These are phyloP conservation scores for Boechera retrofracta DNA, from an alignment of 345 rosid species.

Conservation along the genomic window DNA sequence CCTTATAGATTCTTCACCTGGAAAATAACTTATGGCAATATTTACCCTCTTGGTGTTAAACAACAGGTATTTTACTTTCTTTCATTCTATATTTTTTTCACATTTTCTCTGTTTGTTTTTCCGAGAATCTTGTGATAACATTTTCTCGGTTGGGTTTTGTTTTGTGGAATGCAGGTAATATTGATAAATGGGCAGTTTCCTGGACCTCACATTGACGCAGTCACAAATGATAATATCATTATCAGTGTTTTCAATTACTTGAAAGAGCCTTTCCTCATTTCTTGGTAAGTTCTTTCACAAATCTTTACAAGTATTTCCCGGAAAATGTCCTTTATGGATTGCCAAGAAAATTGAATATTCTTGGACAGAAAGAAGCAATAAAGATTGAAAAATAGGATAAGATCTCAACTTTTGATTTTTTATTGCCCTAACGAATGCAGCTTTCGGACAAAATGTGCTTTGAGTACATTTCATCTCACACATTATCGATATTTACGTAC, in stretches of 20 bases:
- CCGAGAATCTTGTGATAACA: constrained; percentile 14
- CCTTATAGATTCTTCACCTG: constrained; percentile 84
- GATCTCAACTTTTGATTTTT: constrained; percentile 25
- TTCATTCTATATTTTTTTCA: not conserved
- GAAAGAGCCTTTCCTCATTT: constrained; percentile 90
- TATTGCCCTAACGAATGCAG: not conserved
- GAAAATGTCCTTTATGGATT: not conserved
- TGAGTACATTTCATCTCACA: constrained; percentile 1
- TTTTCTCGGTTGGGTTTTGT: constrained; percentile 9
- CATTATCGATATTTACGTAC: not conserved
- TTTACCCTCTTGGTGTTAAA: constrained; percentile 92
- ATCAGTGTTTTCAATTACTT: constrained; percentile 82
- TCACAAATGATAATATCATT: constrained; percentile 87
- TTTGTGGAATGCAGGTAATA: constrained; percentile 64
- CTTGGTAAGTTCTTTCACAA: constrained; percentile 65
- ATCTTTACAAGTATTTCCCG: not conserved
- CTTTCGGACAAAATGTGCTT: constrained; percentile 30
- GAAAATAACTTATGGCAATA: constrained; percentile 89
- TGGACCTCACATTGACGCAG: constrained; percentile 79
- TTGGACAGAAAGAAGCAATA: not conserved
- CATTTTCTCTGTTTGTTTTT: not conserved
- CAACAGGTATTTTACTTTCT: constrained; percentile 57
- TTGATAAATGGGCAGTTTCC: constrained; percentile 94
- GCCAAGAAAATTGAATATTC: constrained; percentile 30
- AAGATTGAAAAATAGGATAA: constrained; percentile 23